Evolutionary conservation across 2,329 filamentous ascomycete genomes (phyloP), one percentile per base, ranked within the genome.

Genomic region (Aspergillus carbonarius): DNA sequence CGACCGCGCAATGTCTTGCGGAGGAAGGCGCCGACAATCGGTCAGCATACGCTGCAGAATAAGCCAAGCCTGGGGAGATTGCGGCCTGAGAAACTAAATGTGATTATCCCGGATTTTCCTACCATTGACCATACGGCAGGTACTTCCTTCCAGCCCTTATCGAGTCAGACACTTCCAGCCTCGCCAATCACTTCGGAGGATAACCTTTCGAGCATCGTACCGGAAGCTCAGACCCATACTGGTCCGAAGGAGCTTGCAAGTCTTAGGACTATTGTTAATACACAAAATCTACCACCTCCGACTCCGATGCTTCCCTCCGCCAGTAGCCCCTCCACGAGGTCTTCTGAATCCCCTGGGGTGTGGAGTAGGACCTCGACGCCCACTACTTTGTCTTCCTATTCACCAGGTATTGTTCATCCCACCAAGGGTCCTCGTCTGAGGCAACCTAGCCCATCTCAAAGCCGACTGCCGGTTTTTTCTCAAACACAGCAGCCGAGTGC

Each of bases 301-400:
- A 76, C 76, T 8, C 72, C 77, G 0, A 67, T 71, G 12, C 73
- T 76, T 52, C 66, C 69, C 1, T 74, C 76, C 35, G 70, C 75
- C 7, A 78, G 75, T 60, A 79, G 74, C 23, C 77, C 78, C 20
- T 80, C 78, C 3, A 80, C 78, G 34, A 71, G 76, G 54, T 79
- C 78, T 53, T 79, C 78, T 8, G 76, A 75, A 32, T 80, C 78
- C 10, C 78, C 78, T 0, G 76, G 78, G 6, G 71, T 77, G 57
- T 80, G 76, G 76, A 78, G 78, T 63, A 72, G 78, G 54, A 77
- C 72, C 5, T 81, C 79, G 5, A 82, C 80, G 4, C 80, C 80
- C 1, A 81, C 78, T 13, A 80, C 80, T 3, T 66, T 81, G 58
- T 81, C 79, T 10, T 82, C 80, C 12, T 77, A 79, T 58, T 82